Conservation (phyloP, 2,329 filamentous ascomycete genomes). For the Venturia pyrina region DNA sequence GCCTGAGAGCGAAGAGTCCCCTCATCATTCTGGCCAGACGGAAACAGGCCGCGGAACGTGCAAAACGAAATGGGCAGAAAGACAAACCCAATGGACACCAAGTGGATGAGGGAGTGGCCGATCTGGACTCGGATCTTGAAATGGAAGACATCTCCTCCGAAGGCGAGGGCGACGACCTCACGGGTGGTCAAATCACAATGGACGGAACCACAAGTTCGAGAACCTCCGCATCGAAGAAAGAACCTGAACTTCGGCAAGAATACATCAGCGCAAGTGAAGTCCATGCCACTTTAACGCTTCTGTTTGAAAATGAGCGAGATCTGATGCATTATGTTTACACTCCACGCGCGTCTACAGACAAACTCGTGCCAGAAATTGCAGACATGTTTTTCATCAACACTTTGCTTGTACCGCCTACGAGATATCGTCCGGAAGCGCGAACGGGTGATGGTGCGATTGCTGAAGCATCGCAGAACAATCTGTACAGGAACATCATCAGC, state of each 20-base stretch:
- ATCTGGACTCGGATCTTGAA: constrained; percentile 31
- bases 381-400: constrained; percentile 93
- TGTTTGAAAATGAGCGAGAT: constrained; percentile 83
- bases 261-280: constrained; percentile 81
- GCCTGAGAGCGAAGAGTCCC: constrained; percentile 60
- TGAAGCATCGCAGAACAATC: constrained; percentile 77
- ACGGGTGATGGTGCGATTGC: constrained; percentile 66
- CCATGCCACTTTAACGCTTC: constrained; percentile 60
- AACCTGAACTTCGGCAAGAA: constrained; percentile 38
- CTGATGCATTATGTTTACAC: constrained; percentile 78
- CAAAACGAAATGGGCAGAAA: constrained; percentile 33
- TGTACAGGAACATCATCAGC: constrained; percentile 77
- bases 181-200: background rate
- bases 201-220: background rate
- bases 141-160: constrained; percentile 1
- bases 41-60: constrained; percentile 53
- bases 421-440: constrained; percentile 76
- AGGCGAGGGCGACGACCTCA: constrained; percentile 8
- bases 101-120: constrained; percentile 61
- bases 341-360: constrained; percentile 55
- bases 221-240: constrained; percentile 31
- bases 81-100: constrained; percentile 16
- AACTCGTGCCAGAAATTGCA: constrained; percentile 46
- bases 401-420: constrained; percentile 83
- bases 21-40: constrained; percentile 48